phyloP scores from a whole-genome alignment of 2,329 filamentous ascomycete species.

The Ophiocordyceps camponoti-leonardi region DNA sequence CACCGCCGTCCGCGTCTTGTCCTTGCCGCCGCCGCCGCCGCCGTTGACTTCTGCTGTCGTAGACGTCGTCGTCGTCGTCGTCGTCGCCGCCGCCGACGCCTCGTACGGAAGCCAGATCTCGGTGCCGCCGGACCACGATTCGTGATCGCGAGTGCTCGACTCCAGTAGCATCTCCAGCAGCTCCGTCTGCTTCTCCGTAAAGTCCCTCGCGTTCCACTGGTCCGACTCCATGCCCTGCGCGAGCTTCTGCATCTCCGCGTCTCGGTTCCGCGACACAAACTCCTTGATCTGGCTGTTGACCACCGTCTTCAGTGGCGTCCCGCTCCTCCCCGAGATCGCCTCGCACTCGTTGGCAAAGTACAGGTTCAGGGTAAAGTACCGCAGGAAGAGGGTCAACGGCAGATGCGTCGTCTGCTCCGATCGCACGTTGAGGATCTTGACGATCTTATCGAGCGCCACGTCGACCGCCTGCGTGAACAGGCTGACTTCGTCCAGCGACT shows the following conservation, averaged over 20 bases:
- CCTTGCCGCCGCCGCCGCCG: slow-evolving; percentile 35
- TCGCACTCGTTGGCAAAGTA: slow-evolving; percentile 79
- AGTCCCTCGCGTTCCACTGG: slow-evolving; percentile 64
- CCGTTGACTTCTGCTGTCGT: slow-evolving; percentile 27
- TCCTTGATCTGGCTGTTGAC: slow-evolving; percentile 71
- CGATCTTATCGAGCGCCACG: slow-evolving; percentile 58
- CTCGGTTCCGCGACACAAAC: slow-evolving; percentile 56
- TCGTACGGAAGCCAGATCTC: slow-evolving; percentile 38
- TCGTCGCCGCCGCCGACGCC: slow-evolving; percentile 17
- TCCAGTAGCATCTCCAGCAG: slow-evolving; percentile 49
- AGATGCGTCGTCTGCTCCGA: slow-evolving; percentile 55
- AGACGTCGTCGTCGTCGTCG: slow-evolving; percentile 9
- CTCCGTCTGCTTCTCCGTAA: slow-evolving; percentile 41
- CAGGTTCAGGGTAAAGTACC: slow-evolving; percentile 69
- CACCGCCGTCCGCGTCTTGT: slow-evolving; percentile 52
- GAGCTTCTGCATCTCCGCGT: slow-evolving; percentile 56
- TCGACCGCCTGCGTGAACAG: slow-evolving; percentile 68
- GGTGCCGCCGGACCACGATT: slow-evolving; percentile 45
- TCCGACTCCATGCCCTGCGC: slow-evolving; percentile 66
- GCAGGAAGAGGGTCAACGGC: slow-evolving; percentile 52
- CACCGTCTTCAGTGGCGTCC: slow-evolving; percentile 57
- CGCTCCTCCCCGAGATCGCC: slow-evolving; percentile 63
- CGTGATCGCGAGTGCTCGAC: slow-evolving; percentile 53
- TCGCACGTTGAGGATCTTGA: slow-evolving; percentile 61
- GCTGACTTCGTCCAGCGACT: slow-evolving; percentile 60